Evolutionary conservation across 2,329 filamentous ascomycete genomes (phyloP).

Genomic region (Colletotrichum sp.): DNA sequence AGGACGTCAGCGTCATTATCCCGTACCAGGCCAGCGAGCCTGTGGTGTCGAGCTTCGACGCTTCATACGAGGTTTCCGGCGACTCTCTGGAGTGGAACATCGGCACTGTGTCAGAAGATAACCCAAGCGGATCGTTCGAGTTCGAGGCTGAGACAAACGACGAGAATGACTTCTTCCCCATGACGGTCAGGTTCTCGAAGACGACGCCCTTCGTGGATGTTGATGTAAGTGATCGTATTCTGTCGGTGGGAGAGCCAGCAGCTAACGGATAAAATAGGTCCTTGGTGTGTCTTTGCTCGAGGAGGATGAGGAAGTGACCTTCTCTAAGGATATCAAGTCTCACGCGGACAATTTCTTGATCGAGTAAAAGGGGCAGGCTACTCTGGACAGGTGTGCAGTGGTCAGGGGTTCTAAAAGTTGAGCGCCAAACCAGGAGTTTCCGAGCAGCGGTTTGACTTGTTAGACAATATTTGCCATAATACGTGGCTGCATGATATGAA

Average conservation of each 20-base stretch:
- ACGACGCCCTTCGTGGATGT: slow-evolving; percentile 87
- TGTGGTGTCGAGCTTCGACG: slow-evolving; percentile 89
- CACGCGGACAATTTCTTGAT: slow-evolving; percentile 78
- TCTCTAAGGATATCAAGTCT: slow-evolving; percentile 82
- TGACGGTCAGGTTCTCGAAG: slow-evolving; percentile 90
- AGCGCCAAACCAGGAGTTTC: slow-evolving; percentile 16
- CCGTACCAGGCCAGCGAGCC: slow-evolving; percentile 88
- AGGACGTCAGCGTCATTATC: slow-evolving; percentile 86
- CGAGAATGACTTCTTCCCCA: slow-evolving; percentile 97
- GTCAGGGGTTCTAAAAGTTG: slow-evolving; percentile 1
- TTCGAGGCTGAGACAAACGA: slow-evolving; percentile 89
- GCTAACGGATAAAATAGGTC: slow-evolving; percentile 48
- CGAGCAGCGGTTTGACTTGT: slow-evolving; percentile 17
- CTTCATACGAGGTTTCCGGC: slow-evolving; percentile 90
- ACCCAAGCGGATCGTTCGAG: slow-evolving; percentile 86
- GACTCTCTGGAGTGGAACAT: slow-evolving; percentile 95
- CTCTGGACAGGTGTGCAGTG: background rate
- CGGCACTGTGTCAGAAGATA: slow-evolving; percentile 82
- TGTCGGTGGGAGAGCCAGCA: background rate
- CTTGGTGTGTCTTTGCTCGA: slow-evolving; percentile 73
- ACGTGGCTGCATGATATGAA: slow-evolving; percentile 18
- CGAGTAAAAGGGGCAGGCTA: slow-evolving; percentile 54
- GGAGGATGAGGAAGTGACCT: slow-evolving; percentile 79
- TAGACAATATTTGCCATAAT: slow-evolving; percentile 5
- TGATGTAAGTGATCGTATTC: slow-evolving; percentile 70